Conservation (phyloP, 1,284 basidiomycete genomes). For the Cryptococcus hybrid region DNA sequence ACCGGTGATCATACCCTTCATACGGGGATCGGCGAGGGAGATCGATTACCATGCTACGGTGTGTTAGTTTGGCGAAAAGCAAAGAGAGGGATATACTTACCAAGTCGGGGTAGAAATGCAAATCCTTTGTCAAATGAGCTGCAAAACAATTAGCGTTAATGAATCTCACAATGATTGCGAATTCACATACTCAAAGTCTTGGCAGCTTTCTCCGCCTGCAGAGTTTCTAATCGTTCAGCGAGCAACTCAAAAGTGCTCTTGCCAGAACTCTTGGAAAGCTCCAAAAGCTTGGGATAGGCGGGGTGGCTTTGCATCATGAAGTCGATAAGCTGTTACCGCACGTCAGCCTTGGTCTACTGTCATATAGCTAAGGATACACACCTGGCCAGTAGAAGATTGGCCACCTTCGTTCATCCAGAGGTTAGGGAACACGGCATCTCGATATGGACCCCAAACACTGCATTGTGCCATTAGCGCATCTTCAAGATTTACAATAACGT, state of each 20-base stretch:
- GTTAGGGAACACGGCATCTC: constrained; percentile 73
- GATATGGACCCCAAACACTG: constrained; percentile 84
- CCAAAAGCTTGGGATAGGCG: constrained; percentile 69
- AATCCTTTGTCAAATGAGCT: constrained; percentile 80
- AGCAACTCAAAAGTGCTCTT: constrained; percentile 60
- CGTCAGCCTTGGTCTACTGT: neutral
- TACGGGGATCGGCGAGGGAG: constrained; percentile 87
- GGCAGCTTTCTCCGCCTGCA: constrained; percentile 59
- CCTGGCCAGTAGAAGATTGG: constrained; percentile 97
- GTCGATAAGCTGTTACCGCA: constrained; percentile 69
- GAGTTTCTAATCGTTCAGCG: constrained; percentile 68
- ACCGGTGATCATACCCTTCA: constrained; percentile 89
- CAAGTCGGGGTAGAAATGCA: constrained; percentile 94
- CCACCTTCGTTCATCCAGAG: constrained; percentile 99
- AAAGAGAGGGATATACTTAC: constrained; percentile 41
- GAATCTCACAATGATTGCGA: neutral
- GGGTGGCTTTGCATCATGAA: constrained; percentile 92
- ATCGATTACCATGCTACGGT: constrained; percentile 68
- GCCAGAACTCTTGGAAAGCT: constrained; percentile 54
- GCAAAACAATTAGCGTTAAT: constrained; percentile 15
- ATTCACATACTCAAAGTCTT: constrained; percentile 59
- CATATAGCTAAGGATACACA: constrained; percentile 30
- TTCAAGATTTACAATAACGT: constrained; percentile 1
- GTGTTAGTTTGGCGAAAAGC: neutral
- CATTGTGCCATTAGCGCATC: neutral